Evolutionary conservation across 495 filamentous ascomycete species (phyloP).

Genomic region (Aspergillus affinis): DNA sequence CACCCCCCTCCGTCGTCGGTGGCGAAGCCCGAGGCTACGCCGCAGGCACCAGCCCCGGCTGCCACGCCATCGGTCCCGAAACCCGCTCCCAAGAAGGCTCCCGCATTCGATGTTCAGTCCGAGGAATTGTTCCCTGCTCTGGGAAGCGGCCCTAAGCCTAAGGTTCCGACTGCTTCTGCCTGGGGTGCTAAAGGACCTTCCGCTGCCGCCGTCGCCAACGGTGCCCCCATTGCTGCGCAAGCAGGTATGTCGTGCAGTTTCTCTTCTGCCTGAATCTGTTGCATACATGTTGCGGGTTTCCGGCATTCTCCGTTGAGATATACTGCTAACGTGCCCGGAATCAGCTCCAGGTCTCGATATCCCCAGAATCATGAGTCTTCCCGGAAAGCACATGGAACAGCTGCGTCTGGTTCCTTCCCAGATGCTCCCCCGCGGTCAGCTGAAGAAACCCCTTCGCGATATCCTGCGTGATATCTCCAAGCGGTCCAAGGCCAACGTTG

Average conservation of each 20-base stretch:
- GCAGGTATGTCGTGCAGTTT: slow-evolving; percentile 32
- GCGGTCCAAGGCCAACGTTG: slow-evolving; percentile 80
- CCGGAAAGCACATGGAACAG: slow-evolving; percentile 74
- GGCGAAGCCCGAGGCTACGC: slow-evolving; percentile 25
- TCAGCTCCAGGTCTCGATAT: slow-evolving; percentile 28
- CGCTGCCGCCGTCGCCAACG: slow-evolving; percentile 59
- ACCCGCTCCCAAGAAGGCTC: slow-evolving; percentile 44
- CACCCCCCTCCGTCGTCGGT: slow-evolving; percentile 52
- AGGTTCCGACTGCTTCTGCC: slow-evolving; percentile 59
- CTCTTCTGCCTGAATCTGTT: not conserved
- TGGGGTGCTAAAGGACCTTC: slow-evolving; percentile 66
- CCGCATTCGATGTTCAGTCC: slow-evolving; percentile 72
- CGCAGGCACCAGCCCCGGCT: slow-evolving; percentile 22
- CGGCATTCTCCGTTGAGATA: not conserved
- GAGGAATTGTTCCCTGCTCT: slow-evolving; percentile 89
- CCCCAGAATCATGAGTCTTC: slow-evolving; percentile 65
- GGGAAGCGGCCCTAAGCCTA: slow-evolving; percentile 67
- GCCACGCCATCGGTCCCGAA: slow-evolving; percentile 30
- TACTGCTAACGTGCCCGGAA: slow-evolving; percentile 1
- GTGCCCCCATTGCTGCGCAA: slow-evolving; percentile 47
- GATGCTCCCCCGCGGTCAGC: slow-evolving; percentile 66
- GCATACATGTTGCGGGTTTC: not conserved
- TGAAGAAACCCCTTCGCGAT: slow-evolving; percentile 80
- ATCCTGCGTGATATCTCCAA: slow-evolving; percentile 85
- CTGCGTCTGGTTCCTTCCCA: slow-evolving; percentile 69